Conservation (phyloP, 345 rosid genomes). For the Viola odorata region DNA sequence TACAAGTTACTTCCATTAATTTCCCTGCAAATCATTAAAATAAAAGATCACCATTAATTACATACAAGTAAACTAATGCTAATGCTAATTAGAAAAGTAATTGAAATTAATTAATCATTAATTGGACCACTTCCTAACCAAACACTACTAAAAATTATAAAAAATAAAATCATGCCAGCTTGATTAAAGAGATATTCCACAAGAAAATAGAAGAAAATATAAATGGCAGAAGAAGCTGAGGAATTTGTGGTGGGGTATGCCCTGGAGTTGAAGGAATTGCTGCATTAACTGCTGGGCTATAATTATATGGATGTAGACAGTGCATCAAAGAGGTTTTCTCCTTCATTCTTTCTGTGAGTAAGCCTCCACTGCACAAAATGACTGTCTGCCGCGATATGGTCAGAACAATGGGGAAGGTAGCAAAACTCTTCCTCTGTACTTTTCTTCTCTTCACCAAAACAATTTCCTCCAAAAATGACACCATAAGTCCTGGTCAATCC, state of each 20-base stretch:
- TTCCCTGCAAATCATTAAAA: constrained; percentile 47
- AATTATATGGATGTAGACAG: no score
- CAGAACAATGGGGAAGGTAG: neutral
- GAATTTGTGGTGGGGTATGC: neutral
- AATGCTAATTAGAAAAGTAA: no score
- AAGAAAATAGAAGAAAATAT: constrained; percentile 28
- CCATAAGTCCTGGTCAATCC: constrained; percentile 2
- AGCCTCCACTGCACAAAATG: no score
- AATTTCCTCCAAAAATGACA: constrained; percentile 8
- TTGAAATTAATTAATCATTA: neutral
- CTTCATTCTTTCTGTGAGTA: no score
- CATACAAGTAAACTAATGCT: neutral
- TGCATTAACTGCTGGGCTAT: constrained; percentile 10
- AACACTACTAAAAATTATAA: neutral
- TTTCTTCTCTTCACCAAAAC: neutral
- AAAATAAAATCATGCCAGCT: constrained; percentile 19
- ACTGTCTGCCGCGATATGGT: no score
- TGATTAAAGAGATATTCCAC: neutral
- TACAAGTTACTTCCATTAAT: constrained; percentile 83
- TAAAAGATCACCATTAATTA: neutral
- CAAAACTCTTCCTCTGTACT: neutral
- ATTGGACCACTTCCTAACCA: constrained; percentile 1
- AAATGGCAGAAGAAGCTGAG: no score
- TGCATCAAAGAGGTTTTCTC: no score
- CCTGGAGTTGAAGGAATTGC: no score